Conservation (phyloP, 306 rosid genomes). For the Nissolia schottii region DNA sequence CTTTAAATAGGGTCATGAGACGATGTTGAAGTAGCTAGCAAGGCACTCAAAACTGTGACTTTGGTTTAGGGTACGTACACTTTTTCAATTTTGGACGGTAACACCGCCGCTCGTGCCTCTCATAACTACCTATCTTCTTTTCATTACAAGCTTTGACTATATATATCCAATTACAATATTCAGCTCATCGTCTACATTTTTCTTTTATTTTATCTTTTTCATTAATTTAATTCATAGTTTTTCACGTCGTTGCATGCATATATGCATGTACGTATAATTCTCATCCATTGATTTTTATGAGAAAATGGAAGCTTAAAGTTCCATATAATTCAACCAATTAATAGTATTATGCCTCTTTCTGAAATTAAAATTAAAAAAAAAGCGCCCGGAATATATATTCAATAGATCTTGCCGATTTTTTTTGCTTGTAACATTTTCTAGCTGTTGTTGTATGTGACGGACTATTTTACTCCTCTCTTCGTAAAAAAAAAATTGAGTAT, state of each 20-base stretch:
- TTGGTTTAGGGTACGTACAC: conserved; percentile 17
- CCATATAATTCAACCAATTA: background rate
- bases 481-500: no score
- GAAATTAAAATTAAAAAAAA: no score
- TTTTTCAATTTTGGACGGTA: conserved; percentile 41
- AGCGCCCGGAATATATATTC: no score
- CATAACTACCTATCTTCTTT: conserved; percentile 30
- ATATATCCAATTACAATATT: background rate
- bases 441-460: no score
- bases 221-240: background rate
- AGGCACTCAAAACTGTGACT: conserved; percentile 29
- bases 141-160: background rate
- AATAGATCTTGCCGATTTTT: background rate
- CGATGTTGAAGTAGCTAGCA: conserved; percentile 6
- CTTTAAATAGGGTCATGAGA: no score
- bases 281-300: no score
- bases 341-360: no score
- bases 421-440: no score
- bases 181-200: background rate
- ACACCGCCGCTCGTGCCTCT: conserved; percentile 42
- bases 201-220: background rate
- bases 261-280: no score
- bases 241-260: no score
- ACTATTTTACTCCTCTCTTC: no score
- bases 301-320: background rate